Conservation (phyloP, 257 asterid species). For the Nicotiana otophora region DNA sequence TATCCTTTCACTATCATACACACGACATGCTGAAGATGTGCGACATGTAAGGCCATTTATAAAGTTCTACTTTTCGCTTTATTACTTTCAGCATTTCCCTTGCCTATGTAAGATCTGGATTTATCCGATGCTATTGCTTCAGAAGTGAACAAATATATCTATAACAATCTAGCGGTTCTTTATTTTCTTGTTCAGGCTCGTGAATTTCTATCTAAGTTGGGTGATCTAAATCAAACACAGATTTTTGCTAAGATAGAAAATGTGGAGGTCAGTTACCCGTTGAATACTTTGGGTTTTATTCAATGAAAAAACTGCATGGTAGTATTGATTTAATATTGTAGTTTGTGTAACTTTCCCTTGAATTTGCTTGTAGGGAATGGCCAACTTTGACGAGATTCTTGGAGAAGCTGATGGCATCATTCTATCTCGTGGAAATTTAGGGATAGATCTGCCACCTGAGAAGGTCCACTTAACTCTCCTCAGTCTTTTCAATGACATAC, state of each 20-base stretch:
- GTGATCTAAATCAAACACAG: slow-evolving; percentile 68
- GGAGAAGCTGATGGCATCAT: slow-evolving; percentile 93
- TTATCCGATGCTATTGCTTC: background rate
- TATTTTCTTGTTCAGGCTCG: slow-evolving; percentile 57
- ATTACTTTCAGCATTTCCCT: background rate
- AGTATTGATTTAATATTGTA: background rate
- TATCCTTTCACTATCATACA: slow-evolving; percentile 78
- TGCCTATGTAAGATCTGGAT: background rate
- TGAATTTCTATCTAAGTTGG: slow-evolving; percentile 63
- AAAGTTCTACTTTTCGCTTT: background rate
- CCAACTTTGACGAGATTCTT: slow-evolving; percentile 90
- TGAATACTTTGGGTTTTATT: background rate
- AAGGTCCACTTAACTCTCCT: slow-evolving; percentile 40
- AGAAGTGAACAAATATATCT: background rate
- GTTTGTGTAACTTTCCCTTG: slow-evolving; percentile 5
- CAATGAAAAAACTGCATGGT: background rate
- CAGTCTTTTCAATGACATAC: background rate
- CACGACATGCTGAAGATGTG: slow-evolving; percentile 90
- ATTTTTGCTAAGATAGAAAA: slow-evolving; percentile 83
- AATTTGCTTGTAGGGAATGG: slow-evolving; percentile 58
- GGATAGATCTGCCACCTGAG: slow-evolving; percentile 96
- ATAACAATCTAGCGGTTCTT: slow-evolving; percentile 1
- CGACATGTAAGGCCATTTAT: slow-evolving; percentile 47
- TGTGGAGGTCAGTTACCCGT: slow-evolving; percentile 56
- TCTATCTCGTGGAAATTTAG: slow-evolving; percentile 95